These are phyloP conservation scores for Cornus kousa DNA, from an alignment of 148 eudicot species.

Conservation along the genomic window DNA sequence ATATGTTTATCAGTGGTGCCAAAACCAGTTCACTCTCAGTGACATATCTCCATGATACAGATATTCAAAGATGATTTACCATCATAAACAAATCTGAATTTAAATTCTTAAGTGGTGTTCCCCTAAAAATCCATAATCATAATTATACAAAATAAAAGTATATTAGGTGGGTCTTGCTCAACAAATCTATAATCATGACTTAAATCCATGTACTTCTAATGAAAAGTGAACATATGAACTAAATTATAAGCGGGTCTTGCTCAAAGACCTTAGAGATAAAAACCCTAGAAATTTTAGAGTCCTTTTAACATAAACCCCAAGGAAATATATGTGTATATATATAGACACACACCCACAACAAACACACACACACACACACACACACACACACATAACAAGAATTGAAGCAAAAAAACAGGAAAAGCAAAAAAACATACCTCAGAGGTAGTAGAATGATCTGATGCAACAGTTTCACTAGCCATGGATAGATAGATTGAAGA, in stretches of 20 bases:
- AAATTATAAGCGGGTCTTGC: slow-evolving; percentile 4
- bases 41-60: neutral
- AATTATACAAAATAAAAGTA: neutral
- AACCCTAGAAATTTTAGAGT: neutral
- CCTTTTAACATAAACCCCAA: neutral
- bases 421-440: slow-evolving; percentile 25
- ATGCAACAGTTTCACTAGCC: slow-evolving; percentile 34
- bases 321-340: neutral
- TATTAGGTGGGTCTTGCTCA: slow-evolving; percentile 15
- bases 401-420: neutral
- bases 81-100: neutral
- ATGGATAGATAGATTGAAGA: slow-evolving; percentile 16
- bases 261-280: neutral
- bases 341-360: neutral
- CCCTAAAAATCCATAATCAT: neutral
- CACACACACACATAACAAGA: neutral
- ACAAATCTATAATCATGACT: slow-evolving; percentile 9
- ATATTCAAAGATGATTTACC: slow-evolving; percentile 2
- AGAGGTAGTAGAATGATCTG: slow-evolving; percentile 29
- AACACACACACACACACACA: neutral
- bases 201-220: neutral
- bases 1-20: neutral
- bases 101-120: neutral
- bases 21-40: neutral
- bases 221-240: neutral